Evolutionary conservation across 371 early-diverging fungal genomes (phyloP).

Genomic region (Mucor velutinosus): DNA sequence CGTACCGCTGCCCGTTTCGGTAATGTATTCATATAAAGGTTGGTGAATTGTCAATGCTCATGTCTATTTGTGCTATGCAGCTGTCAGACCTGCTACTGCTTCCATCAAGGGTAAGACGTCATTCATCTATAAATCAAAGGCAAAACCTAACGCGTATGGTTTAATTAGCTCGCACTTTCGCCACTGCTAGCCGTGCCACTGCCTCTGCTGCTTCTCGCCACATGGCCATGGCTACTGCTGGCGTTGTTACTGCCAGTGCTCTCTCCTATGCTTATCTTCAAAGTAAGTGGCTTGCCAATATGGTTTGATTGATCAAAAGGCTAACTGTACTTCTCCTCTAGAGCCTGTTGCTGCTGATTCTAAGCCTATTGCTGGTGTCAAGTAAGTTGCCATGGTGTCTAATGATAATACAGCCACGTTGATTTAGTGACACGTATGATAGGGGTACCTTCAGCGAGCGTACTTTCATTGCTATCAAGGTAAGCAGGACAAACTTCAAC

Average conservation of each 20-base stretch:
- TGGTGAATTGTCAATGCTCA: neutral
- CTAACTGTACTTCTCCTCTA: neutral
- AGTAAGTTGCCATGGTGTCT: constrained; percentile 28
- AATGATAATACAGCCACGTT: neutral
- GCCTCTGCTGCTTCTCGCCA: constrained; percentile 39
- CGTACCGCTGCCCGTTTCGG: constrained; percentile 48
- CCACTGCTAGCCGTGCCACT: constrained; percentile 49
- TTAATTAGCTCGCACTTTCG: constrained; percentile 47
- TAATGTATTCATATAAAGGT: constrained; percentile 14
- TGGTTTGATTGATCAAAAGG: neutral
- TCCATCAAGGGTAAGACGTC: constrained; percentile 39
- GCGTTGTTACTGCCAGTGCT: constrained; percentile 52
- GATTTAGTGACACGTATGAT: neutral
- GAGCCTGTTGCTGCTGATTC: constrained; percentile 49
- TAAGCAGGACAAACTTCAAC: neutral
- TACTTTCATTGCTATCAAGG: constrained; percentile 82
- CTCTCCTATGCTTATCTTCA: constrained; percentile 52
- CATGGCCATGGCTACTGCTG: constrained; percentile 48
- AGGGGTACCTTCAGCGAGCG: constrained; percentile 73
- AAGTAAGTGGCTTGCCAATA: constrained; percentile 19
- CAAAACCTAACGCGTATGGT: neutral
- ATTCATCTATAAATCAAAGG: neutral
- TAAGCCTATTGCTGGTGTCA: constrained; percentile 67
- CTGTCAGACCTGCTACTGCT: constrained; percentile 38
- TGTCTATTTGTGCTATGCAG: neutral